Evolutionary conservation across 306 rosid genomes (phyloP).

Genomic region (Glycine soja): DNA sequence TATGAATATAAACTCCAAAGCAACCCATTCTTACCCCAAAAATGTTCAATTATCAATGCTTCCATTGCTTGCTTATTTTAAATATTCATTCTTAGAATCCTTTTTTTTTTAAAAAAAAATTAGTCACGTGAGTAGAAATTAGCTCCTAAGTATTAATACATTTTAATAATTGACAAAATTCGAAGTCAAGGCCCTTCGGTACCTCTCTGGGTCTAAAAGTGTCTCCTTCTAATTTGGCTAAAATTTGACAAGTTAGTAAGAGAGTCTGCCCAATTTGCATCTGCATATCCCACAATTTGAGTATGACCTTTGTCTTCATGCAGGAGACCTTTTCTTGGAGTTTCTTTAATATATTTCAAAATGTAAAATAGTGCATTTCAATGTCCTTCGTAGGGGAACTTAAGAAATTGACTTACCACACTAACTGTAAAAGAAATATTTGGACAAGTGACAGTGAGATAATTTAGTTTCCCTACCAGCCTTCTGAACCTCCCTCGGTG

Average conservation of each 20-base stretch:
- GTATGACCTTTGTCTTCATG: background rate
- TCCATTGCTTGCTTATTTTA: conserved; percentile 1
- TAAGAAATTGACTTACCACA: background rate
- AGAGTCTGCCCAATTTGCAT: background rate
- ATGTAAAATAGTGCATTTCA: background rate
- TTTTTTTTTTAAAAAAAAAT: no score
- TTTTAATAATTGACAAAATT: no score
- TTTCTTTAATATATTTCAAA: background rate
- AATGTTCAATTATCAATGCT: background rate
- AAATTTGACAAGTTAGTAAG: background rate
- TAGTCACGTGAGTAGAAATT: no score
- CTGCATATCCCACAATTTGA: background rate
- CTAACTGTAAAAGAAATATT: background rate
- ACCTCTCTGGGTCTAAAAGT: no score
- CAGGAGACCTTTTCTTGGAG: background rate
- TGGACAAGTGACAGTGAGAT: background rate
- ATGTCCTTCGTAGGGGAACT: background rate
- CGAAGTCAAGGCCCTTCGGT: no score
- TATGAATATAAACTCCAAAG: background rate
- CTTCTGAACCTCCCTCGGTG: background rate
- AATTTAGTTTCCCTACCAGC: background rate
- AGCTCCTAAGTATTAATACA: no score
- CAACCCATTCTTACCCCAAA: background rate
- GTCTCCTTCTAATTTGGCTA: no score
- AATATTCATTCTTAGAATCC: background rate